Evolutionary conservation across 805 yeast genomes (phyloP).

Genomic region (Lipomyces kockii): DNA sequence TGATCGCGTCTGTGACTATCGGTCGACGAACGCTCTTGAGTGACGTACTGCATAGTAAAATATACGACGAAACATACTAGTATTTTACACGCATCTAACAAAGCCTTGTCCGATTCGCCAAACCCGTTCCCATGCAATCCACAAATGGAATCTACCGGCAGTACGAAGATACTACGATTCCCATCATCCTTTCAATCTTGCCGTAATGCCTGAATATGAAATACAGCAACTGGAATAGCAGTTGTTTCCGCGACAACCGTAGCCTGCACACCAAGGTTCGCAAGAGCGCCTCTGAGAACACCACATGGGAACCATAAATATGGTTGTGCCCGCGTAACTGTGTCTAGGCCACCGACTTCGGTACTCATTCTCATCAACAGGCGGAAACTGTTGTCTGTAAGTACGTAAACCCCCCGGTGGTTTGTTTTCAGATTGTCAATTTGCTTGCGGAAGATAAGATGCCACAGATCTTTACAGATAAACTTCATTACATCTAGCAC

Average conservation of each 20-base stretch:
- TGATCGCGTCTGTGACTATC: neutral
- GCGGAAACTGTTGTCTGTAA: conserved; percentile 69
- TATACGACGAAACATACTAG: neutral
- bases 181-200: neutral
- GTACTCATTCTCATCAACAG: conserved; percentile 57
- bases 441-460: conserved; percentile 74
- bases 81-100: neutral
- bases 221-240: conserved; percentile 69
- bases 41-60: neutral
- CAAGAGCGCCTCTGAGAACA: conserved; percentile 70
- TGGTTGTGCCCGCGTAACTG: conserved; percentile 47
- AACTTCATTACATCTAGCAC: conserved; percentile 86
- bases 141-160: neutral
- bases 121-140: neutral
- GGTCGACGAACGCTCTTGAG: neutral
- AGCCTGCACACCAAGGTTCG: conserved; percentile 70
- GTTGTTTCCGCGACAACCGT: conserved; percentile 66
- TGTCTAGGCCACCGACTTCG: conserved; percentile 41
- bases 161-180: neutral
- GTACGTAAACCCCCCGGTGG: conserved; percentile 81
- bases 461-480: conserved; percentile 92
- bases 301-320: conserved; percentile 79
- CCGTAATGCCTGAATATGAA: conserved; percentile 65
- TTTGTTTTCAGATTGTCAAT: conserved; percentile 92
- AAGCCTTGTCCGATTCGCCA: neutral